Evolutionary conservation across 2,329 filamentous ascomycete species (phyloP), one percentile per base, ranked within the genome.

Genomic region (Penicillium hordei): DNA sequence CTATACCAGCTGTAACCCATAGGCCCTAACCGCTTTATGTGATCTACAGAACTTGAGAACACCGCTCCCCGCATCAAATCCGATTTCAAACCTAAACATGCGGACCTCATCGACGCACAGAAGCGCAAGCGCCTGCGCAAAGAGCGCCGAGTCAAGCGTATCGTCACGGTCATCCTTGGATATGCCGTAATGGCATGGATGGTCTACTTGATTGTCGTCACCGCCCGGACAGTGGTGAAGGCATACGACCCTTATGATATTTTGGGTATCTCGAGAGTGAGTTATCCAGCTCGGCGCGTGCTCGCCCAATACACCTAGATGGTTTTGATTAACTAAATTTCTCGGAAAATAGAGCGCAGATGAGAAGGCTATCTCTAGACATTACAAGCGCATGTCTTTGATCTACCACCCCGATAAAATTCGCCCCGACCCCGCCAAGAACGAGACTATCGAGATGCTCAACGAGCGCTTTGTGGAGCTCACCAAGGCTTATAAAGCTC

Each of bases 241-340:
- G 83, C 96, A 57, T 99, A 93, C 90, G 95, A 99, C 77, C 94
- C 94, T 1, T 99, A 97, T 78, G 90, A 96, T 66, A 95, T 99
- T 67, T 79, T 99, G 57, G 91, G 90, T 45, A 84, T 99, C 56
- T 86, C 90, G 66, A 89, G 93, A 76, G 89, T 91, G 80, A 68
- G 83, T 69, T 51, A 23, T 48, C 8, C 12, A 17, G 3, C 31
- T 33, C 8, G 33, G 42, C 19, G 21, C 34, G 33, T 44, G 36
- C 31, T 13, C 23, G 17, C 40, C 33, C 2, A 45, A 19, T 25
- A 36, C 38, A 8, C n/a, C 0, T 38, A 17, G 12, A 39, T 25
- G 6, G 10, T 19, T 17, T 21, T 2, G n/a, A 45, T 5, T 45
- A 25, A 43, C 36, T 10, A 25, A 50, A 25, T 45, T 59, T 48